These are phyloP conservation scores for Backusella morwellensis DNA, from an alignment of 192 early-diverging fungal genomes.

Conservation along the genomic window DNA sequence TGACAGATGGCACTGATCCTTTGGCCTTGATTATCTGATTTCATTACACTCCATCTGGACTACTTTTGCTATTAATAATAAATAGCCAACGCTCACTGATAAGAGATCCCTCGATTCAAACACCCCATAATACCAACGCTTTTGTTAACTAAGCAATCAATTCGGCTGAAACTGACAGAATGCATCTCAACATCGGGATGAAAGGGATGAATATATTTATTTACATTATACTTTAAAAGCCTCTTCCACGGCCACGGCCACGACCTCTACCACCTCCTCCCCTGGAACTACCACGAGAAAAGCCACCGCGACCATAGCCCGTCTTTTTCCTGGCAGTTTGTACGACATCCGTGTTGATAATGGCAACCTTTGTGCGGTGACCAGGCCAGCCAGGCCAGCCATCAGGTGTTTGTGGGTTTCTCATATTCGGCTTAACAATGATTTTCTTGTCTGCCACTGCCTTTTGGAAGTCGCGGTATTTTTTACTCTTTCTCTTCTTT, in stretches of 20 bases:
- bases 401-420: conserved; percentile 22
- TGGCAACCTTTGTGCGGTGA: conserved; percentile 12
- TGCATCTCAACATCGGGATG: not conserved
- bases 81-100: no score
- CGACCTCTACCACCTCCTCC: not conserved
- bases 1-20: no score
- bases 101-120: no score
- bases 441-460: conserved; percentile 16
- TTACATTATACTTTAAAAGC: not conserved
- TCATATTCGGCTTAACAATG: conserved; percentile 17
- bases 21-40: no score
- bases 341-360: conserved; percentile 2
- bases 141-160: no score
- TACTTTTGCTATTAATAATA: no score
- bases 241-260: not conserved
- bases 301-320: not conserved
- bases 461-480: conserved; percentile 24
- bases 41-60: no score
- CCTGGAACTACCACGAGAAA: not conserved
- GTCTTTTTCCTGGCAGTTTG: not conserved
- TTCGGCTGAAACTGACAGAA: no score
- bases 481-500: conserved; percentile 26
- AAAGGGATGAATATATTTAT: not conserved
- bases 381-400: conserved; percentile 39
- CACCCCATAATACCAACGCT: no score